Evolutionary conservation across 2,329 filamentous ascomycete species (phyloP).

Genomic region (Fusarium phyllophilum): DNA sequence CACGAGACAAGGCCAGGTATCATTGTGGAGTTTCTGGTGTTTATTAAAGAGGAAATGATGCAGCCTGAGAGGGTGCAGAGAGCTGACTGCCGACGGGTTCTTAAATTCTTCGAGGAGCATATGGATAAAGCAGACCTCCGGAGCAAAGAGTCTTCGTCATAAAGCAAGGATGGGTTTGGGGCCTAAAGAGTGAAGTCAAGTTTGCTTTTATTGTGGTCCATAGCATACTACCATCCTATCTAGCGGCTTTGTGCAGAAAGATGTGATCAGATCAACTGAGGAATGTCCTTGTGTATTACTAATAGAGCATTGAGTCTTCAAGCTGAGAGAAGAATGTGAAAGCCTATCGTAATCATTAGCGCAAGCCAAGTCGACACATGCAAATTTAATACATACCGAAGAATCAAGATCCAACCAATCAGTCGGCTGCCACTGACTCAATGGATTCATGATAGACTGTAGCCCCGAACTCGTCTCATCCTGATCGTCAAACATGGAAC

Average conservation of each 20-base stretch:
- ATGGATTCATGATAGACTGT: slow-evolving; percentile 1
- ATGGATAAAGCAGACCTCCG: too few species aligned
- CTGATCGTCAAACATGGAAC: background rate
- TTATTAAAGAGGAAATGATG: background rate
- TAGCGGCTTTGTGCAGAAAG: background rate
- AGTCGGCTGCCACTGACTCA: slow-evolving; percentile 19
- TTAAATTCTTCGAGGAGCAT: background rate
- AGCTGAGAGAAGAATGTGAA: slow-evolving; percentile 19
- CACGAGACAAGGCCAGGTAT: accelerated
- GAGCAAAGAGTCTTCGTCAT: background rate
- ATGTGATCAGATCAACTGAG: accelerated
- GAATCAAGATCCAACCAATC: slow-evolving; percentile 28
- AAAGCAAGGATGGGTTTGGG: accelerated
- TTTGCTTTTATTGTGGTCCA: too few species aligned
- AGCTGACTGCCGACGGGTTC: background rate
- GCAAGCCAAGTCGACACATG: accelerated
- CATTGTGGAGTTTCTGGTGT: background rate
- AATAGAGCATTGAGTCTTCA: slow-evolving; percentile 6
- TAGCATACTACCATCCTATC: too few species aligned
- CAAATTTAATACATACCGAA: background rate
- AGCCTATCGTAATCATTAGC: background rate
- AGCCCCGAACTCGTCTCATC: background rate
- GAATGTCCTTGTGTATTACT: background rate
- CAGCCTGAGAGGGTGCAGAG: background rate
- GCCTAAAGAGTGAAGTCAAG: background rate